These are phyloP conservation scores for Neonectria magnoliae DNA, from an alignment of 2,329 filamentous ascomycete species.

Conservation along the genomic window DNA sequence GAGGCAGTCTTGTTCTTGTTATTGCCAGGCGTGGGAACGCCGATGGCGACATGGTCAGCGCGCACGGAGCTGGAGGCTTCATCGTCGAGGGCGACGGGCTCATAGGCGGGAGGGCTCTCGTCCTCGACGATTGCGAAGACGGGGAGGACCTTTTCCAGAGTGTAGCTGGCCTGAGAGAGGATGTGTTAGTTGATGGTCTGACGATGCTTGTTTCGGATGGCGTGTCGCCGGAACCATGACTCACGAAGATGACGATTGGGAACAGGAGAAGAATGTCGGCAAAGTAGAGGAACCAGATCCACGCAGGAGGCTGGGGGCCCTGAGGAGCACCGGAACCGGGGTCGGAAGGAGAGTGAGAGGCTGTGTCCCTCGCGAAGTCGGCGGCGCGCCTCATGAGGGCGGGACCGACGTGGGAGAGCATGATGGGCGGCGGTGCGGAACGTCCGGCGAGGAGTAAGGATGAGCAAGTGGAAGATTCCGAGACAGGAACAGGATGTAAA, in stretches of 20 bases:
- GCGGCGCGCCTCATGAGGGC: constrained; percentile 49
- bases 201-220: not conserved
- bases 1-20: constrained; percentile 50
- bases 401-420: constrained; percentile 32
- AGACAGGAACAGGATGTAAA: not conserved
- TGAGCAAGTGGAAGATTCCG: not conserved
- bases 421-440: constrained; percentile 14
- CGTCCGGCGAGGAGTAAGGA: not conserved
- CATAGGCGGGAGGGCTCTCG: constrained; percentile 65
- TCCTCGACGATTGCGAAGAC: constrained; percentile 68
- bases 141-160: constrained; percentile 60
- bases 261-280: constrained; percentile 56
- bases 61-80: constrained; percentile 46
- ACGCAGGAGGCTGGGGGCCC: constrained; percentile 43
- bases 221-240: constrained; percentile 20
- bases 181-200: not conserved
- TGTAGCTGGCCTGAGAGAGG: constrained; percentile 57
- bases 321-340: constrained; percentile 13
- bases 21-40: constrained; percentile 42
- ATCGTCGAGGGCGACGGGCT: constrained; percentile 58
- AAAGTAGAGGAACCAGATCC: constrained; percentile 53
- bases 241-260: constrained; percentile 56
- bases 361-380: constrained; percentile 18
- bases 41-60: constrained; percentile 31
- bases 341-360: constrained; percentile 1